phyloP scores from a whole-genome alignment of 306 rosid genomes.

The Cicer arietinum region DNA sequence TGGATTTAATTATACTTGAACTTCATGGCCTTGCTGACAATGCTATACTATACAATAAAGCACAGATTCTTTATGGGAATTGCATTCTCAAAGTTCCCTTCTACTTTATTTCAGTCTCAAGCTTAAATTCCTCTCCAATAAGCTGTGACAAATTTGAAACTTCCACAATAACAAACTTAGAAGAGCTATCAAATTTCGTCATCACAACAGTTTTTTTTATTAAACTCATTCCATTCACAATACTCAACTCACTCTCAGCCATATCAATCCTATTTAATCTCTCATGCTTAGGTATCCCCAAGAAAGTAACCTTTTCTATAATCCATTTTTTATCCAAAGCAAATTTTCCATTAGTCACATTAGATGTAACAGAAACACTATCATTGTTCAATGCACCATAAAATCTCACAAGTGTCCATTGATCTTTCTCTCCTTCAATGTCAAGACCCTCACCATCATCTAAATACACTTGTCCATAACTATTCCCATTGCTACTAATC shows the following conservation, averaged over 20 bases:
- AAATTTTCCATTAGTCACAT: slow-evolving; percentile 64
- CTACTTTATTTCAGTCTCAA: slow-evolving; percentile 46
- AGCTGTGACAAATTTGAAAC: slow-evolving; percentile 56
- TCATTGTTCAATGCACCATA: slow-evolving; percentile 34
- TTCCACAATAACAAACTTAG: slow-evolving; percentile 52
- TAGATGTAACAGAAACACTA: slow-evolving; percentile 51
- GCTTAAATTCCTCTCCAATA: slow-evolving; percentile 68
- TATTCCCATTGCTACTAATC: slow-evolving; percentile 39
- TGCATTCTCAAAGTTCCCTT: slow-evolving; percentile 10
- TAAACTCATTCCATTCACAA: slow-evolving; percentile 44
- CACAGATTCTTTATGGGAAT: slow-evolving; percentile 13
- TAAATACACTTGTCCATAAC: slow-evolving; percentile 75
- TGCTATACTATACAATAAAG: background rate
- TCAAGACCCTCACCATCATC: slow-evolving; percentile 76
- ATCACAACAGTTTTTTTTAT: slow-evolving; percentile 35
- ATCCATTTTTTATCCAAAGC: slow-evolving; percentile 66
- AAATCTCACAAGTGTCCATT: slow-evolving; percentile 70
- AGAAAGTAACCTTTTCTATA: slow-evolving; percentile 60
- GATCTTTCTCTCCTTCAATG: slow-evolving; percentile 58
- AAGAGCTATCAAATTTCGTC: slow-evolving; percentile 39
- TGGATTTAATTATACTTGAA: background rate
- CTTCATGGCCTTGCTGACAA: background rate
- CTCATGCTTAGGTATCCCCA: slow-evolving; percentile 61
- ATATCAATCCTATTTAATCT: background rate
- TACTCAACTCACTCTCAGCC: slow-evolving; percentile 37